Percentiles rank a stretch among this genome's conserved stretches.
phyloP scores from a whole-genome alignment of 345 rosid genomes.

The Atalantia buxifolia region DNA sequence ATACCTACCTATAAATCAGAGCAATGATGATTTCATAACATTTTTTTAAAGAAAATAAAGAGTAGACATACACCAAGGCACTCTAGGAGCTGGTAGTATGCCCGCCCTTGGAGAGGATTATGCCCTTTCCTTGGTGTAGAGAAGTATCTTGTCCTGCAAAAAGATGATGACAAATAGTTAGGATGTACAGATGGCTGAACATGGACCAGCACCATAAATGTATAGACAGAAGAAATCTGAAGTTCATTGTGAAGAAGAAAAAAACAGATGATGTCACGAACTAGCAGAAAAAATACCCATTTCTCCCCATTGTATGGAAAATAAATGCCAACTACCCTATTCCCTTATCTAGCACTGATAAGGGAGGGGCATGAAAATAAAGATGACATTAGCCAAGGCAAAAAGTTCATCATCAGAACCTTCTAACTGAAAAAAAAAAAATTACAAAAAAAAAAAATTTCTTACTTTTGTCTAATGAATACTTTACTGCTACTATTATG shows the following conservation, averaged over 20 bases:
- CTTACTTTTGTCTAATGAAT: not conserved
- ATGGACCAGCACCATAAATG: not conserved
- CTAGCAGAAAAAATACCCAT: not conserved
- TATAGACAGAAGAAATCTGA: not conserved
- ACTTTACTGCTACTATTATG: not conserved
- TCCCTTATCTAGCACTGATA: not conserved
- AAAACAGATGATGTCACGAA: not conserved
- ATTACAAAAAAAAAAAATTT: not conserved
- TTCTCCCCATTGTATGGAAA: not conserved
- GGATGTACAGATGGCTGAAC: not conserved
- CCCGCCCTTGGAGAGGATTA: conserved; percentile 97
- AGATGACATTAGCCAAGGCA: not conserved
- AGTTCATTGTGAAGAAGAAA: not conserved
- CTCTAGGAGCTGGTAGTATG: conserved; percentile 93
- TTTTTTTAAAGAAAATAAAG: not conserved
- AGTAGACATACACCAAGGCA: conserved; percentile 81
- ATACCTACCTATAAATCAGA: not conserved
- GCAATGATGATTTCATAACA: not conserved
- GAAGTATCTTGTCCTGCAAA: conserved; percentile 87
- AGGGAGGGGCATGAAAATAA: not conserved
- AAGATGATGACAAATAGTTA: conserved; percentile 5
- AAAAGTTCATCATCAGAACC: not conserved
- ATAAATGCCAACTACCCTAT: not conserved
- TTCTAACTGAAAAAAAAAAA: not conserved
- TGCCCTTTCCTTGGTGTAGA: conserved; percentile 93